Conservation (phyloP, 495 filamentous ascomycete genomes). For the Aspergillus indologenus region DNA sequence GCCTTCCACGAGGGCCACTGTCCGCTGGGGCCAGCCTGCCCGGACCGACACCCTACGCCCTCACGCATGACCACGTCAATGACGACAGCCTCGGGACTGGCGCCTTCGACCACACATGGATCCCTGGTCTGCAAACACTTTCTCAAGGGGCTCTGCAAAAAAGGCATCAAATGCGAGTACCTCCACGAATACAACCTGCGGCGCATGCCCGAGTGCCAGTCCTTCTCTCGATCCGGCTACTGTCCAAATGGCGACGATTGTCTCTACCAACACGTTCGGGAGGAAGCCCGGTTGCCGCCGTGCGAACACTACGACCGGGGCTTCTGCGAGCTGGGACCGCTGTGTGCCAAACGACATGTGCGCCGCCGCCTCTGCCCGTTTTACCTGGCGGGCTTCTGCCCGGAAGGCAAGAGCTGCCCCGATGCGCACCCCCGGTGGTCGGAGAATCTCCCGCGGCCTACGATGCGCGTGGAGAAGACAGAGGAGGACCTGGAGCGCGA, state of each 20-base stretch:
- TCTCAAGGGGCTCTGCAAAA: slow-evolving; percentile 95
- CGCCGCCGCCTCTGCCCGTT: slow-evolving; percentile 70
- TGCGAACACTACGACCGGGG: slow-evolving; percentile 96
- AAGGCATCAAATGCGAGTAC: slow-evolving; percentile 92
- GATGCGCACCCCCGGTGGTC: slow-evolving; percentile 80
- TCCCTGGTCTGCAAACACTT: slow-evolving; percentile 97
- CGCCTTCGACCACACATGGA: slow-evolving; percentile 50
- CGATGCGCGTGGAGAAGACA: slow-evolving; percentile 57
- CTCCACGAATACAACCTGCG: slow-evolving; percentile 97
- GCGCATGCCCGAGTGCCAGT: slow-evolving; percentile 96
- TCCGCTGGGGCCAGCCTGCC: slow-evolving; percentile 70
- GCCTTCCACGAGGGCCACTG: slow-evolving; percentile 77
- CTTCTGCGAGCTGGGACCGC: slow-evolving; percentile 86
- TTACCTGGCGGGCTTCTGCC: slow-evolving; percentile 94
- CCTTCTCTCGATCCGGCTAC: slow-evolving; percentile 82
- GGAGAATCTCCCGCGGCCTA: slow-evolving; percentile 68
- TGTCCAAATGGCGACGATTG: slow-evolving; percentile 97
- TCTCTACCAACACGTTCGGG: slow-evolving; percentile 90
- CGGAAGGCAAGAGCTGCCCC: slow-evolving; percentile 73
- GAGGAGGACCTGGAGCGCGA: slow-evolving; percentile 60
- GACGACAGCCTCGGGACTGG: slow-evolving; percentile 53
- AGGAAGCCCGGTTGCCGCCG: slow-evolving; percentile 71
- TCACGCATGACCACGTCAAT: slow-evolving; percentile 45
- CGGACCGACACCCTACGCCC: slow-evolving; percentile 58
- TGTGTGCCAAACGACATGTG: slow-evolving; percentile 84